Evolutionary conservation across 179 eudicot species (phyloP).

Genomic region (Nepenthes alata): DNA sequence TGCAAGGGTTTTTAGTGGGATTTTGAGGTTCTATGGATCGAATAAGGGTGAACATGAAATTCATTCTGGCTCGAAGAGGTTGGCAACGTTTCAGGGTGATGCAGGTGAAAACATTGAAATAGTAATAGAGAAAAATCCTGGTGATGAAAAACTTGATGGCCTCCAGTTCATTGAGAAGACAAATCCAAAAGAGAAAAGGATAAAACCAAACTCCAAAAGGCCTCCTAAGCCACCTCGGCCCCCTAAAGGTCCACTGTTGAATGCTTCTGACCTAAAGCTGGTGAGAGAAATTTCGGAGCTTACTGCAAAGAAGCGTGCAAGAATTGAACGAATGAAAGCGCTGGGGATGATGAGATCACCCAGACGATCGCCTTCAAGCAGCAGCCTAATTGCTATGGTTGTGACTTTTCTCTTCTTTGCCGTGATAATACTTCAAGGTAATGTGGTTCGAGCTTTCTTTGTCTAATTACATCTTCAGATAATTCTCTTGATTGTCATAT

Average conservation of each 20-base stretch:
- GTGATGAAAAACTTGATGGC: background rate
- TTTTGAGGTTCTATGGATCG: constrained; percentile 9
- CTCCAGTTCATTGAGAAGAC: background rate
- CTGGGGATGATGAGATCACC: constrained; percentile 34
- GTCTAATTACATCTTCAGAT: background rate
- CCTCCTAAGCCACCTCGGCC: constrained; percentile 43
- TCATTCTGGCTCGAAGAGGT: constrained; percentile 9
- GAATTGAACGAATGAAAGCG: constrained; percentile 31
- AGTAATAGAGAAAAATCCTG: background rate
- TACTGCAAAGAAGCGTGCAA: constrained; percentile 36
- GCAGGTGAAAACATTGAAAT: background rate
- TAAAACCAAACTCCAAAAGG: constrained; percentile 18
- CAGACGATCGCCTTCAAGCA: constrained; percentile 17
- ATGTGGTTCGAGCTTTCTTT: background rate
- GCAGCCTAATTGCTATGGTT: constrained; percentile 27
- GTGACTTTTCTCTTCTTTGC: constrained; percentile 30
- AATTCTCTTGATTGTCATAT: background rate
- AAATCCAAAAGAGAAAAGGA: background rate
- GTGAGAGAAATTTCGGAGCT: constrained; percentile 36
- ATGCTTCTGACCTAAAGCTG: constrained; percentile 30
- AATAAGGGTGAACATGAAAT: constrained; percentile 10
- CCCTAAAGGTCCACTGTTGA: constrained; percentile 35
- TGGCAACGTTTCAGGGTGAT: background rate
- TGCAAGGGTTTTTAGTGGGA: constrained; percentile 11
- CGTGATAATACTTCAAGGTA: constrained; percentile 36